Evolutionary conservation across 768 basidiomycete genomes (phyloP), one percentile per base, ranked within the genome.

Genomic region (Leccinum ochraceum): DNA sequence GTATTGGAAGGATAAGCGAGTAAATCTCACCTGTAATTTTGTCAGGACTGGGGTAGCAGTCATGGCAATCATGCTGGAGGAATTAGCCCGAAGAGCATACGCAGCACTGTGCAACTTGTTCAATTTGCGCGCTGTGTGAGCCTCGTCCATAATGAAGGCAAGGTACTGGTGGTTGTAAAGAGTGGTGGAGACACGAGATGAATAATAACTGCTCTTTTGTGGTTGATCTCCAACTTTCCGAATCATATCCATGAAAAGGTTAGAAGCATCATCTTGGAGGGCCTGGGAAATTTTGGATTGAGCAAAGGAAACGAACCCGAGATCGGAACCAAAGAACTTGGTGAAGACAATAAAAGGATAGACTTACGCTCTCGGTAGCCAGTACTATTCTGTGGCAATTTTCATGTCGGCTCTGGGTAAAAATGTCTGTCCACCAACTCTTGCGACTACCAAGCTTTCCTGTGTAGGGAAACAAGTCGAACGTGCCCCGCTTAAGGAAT

Each of bases 1-100:
- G 30, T 30, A 30, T 30, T 30, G 30, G 30, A 30, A 30, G 30
- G 30, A 30, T 30, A 46, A 46, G 44, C 9, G 44, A n/a, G 5
- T 22, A 61, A n/a, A 46, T 34, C 32, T 34, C 20, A 46, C 60
- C 17, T 61, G 56, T 3, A 61, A 13, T 53, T 61, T 63, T 1
- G 60, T 63, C 32, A 54, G 54, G 14, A 63, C 56, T 2, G 53
- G 60, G 0, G 42, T 63, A 2, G 53, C 56, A 0, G 53, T 63
- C 49, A 61, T 63, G 3, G 44, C n/a, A 2, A 63, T 8, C 2
- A 61, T 44, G 0, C 1, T 3, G 0, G 6, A 0, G 0, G 36
- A 42, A 1, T 4, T n/a, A 0, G 7, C 1, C 1, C 30, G 10
- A 2, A 60, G 46, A 1, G n/a, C 20, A 11, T 10, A 22, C 0